Percentiles rank a stretch among this genome's conserved stretches.
Evolutionary conservation across 225 moss, liverwort and hornwort species (phyloP).

Genomic region (Pseudisothecium myosuroides): DNA sequence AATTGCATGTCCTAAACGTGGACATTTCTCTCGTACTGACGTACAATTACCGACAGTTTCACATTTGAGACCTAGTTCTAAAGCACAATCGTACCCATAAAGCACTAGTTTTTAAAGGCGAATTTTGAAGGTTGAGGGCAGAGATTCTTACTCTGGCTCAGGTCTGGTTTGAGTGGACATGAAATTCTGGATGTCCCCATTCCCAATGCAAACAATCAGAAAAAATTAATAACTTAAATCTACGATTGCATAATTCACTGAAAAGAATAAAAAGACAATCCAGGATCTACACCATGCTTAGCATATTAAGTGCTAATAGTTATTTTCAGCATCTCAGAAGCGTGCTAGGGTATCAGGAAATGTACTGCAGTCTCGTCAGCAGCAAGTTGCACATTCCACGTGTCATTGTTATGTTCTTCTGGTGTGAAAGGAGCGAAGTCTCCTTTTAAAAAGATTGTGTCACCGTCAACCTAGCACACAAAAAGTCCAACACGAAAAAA

Average conservation of each 20-base stretch:
- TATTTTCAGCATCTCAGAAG: background rate
- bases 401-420: conserved; percentile 58
- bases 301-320: background rate
- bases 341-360: background rate
- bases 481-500: background rate
- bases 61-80: background rate
- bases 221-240: background rate
- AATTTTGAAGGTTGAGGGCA: background rate
- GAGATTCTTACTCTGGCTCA: conserved; percentile 51
- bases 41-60: background rate
- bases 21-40: background rate
- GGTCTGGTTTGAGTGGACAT: conserved; percentile 49
- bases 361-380: conserved; percentile 63
- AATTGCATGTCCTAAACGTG: background rate
- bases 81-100: background rate
- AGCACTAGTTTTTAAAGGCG: background rate
- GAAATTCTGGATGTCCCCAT: conserved; percentile 51
- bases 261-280: background rate
- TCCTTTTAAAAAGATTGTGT: conserved; percentile 80
- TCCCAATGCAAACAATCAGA: conserved; percentile 8
- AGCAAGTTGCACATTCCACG: conserved; percentile 81
- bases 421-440: conserved; percentile 66
- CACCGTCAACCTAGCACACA: conserved; percentile 72
- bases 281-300: background rate
- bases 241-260: background rate